Percentiles rank a stretch among this genome's conserved stretches.
These are phyloP conservation scores for Hammondia hammondi DNA, from an alignment of 169 alveolate genomes.

Conservation along the genomic window DNA sequence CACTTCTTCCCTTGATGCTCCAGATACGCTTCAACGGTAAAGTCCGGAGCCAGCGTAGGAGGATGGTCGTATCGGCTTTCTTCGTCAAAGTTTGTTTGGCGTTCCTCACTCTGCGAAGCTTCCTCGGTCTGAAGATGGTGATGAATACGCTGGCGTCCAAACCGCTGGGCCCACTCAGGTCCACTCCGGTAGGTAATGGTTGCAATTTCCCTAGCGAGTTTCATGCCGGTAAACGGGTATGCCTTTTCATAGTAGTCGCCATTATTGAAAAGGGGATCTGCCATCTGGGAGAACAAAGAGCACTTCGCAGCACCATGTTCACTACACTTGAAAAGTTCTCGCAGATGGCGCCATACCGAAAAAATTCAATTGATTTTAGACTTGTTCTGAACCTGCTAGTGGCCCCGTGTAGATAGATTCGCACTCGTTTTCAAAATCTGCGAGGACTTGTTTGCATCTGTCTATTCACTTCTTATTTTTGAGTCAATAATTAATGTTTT, in stretches of 20 bases:
- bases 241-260: slow-evolving; percentile 54
- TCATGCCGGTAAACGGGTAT: slow-evolving; percentile 52
- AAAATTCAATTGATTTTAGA: too few relatives aligned
- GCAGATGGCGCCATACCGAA: too few relatives aligned
- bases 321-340: too few relatives aligned
- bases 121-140: not conserved
- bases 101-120: not conserved
- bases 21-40: slow-evolving; percentile 58
- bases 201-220: slow-evolving; percentile 58
- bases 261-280: slow-evolving; percentile 53
- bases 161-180: slow-evolving; percentile 63
- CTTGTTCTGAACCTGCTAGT: too few relatives aligned
- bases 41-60: slow-evolving; percentile 40
- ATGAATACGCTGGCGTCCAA: slow-evolving; percentile 55
- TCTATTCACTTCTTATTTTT: too few relatives aligned
- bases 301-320: too few relatives aligned
- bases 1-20: slow-evolving; percentile 67
- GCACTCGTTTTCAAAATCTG: too few relatives aligned
- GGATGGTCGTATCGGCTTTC: not conserved
- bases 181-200: slow-evolving; percentile 67
- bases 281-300: slow-evolving; percentile 39
- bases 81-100: not conserved
- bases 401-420: too few relatives aligned
- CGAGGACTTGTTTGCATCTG: too few relatives aligned
- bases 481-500: too few relatives aligned